Base-by-base conservation (phyloP, 192 early-diverging fungal genomes). In the Backusella mclennaniae region DNA sequence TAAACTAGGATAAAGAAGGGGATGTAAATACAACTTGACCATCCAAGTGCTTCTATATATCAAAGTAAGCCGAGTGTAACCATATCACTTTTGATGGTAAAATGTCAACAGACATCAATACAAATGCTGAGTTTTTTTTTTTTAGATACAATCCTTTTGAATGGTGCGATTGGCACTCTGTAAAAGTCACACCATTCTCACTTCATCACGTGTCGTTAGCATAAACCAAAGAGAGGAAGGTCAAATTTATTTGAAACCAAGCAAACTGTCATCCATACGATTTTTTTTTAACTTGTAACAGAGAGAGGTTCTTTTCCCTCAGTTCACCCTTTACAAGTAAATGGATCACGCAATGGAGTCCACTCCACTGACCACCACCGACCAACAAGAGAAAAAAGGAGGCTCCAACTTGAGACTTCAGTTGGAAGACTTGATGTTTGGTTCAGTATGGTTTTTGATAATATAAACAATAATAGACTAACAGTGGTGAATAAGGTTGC, bases 401-500 rank as follows among this genome's bases (percentile, higher is more conserved):
- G 68, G 17, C 8, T 69, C 68, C 23, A 77, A 77, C 33, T 46
- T 75, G 26, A 68, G 78, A 74, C 41, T 66, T 36, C 78, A 79
- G 41, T 38, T 79, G 23, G 74, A 79, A 23, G 78, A 79, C 56
- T 73, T 79, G 21, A 7, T 35, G 0, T 79, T 79, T 67, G 78
- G 78, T 26, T 75, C 78, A 19, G 78, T 79, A 72, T 12, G 67
- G 56, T 44, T 11, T 9, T 29, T 21, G n/a, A 44, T 44, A 19
- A 69, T 19, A 21, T 9, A 14, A 35, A 69, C 6, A 35, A 4
- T 38, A 33, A 33, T 6, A 31, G 9, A n/a, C 35, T 74, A 8
- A 49, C 15, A n/a, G 33, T 49, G 15, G 19, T n/a, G 31, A 36
- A 59, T 14, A 15, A 94, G 93, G 75, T 96, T 15, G 91, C 95